phyloP scores from a whole-genome alignment of 2,329 filamentous ascomycete species.

The Arachnopeziza araneosa region DNA sequence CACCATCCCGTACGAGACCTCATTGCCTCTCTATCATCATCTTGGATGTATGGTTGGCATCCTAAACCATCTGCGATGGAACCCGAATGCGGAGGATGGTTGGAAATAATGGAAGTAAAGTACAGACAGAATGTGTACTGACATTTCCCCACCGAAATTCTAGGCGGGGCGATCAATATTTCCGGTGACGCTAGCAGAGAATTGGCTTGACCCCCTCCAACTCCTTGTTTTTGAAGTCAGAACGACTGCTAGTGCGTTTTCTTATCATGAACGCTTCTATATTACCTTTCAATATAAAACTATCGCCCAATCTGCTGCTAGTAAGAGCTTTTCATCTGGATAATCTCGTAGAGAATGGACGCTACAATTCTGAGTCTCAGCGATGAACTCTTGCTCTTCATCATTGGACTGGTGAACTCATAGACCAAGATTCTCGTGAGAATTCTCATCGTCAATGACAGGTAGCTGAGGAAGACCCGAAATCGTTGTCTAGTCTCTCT shows the following conservation, averaged over 20 bases:
- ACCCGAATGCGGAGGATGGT: neutral
- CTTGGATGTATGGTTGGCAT: constrained; percentile 15
- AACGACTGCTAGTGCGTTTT: no score
- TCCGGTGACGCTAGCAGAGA: neutral
- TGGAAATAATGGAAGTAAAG: neutral
- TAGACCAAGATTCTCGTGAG: neutral
- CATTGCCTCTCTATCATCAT: constrained; percentile 27
- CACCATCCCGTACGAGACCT: constrained; percentile 35
- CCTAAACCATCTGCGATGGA: neutral
- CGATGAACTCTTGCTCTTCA: neutral
- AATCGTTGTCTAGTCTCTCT: no score
- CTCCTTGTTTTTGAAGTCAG: no score
- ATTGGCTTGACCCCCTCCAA: neutral
- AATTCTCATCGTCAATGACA: neutral
- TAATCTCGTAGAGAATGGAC: neutral
- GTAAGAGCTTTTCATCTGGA: neutral
- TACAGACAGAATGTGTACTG: neutral
- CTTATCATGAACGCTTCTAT: no score
- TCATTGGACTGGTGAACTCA: neutral
- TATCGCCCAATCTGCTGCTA: no score
- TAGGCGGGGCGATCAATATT: neutral
- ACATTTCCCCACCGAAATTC: neutral
- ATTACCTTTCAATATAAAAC: no score
- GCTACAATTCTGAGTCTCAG: neutral
- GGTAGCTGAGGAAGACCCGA: neutral